Evolutionary conservation across 768 basidiomycete species (phyloP), one percentile per base, ranked within the genome.

Genomic region (Antrodiella citrinella): DNA sequence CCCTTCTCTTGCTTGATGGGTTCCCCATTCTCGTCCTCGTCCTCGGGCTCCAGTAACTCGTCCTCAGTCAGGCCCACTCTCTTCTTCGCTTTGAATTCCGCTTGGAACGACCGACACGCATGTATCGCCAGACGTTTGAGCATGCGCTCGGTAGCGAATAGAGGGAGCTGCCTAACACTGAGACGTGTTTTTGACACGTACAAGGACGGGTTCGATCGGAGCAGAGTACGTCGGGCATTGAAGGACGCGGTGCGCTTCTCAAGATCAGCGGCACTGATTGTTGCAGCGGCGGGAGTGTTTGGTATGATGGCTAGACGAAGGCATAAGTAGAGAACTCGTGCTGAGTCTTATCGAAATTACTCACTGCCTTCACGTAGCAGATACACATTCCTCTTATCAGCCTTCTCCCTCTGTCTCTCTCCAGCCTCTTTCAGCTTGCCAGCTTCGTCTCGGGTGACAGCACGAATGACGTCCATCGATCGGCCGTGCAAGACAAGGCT

Each of bases 121-220:
- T 96, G 84, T 19, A 84, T 76, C 1, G 88, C 88, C 19, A 99
- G 78, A 2, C 88, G 86, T 62, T 92, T 95, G 52, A 98, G 76
- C 58, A 86, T 78, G 39, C 89, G 84, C 62, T 99, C 95, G 0
- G 89, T 89, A 12, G 83, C 93, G 62, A 87, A 95, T 0, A 86
- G 70, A 0, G 96, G 96, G 20, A 99, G 77, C 59, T 96, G 91
- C 3, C 96, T 90, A 53, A 99, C 78, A 51, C 90, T 92, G 39
- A 99, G 81, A 53, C 96, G 91, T 0, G 91, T 97, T 61, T 83
- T 86, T 22, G 94, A 97, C 59, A 99, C 86, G 70, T 86, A 99
- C 4, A 99, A 73, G 0, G 91, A 88, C 0, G 96, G 95, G 65
- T 98, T 98, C 11, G 85, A 84, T 52, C 87, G 86, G 38, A 99